phyloP scores from a whole-genome alignment of 345 rosid genomes.

The Cochlearia excelsa region DNA sequence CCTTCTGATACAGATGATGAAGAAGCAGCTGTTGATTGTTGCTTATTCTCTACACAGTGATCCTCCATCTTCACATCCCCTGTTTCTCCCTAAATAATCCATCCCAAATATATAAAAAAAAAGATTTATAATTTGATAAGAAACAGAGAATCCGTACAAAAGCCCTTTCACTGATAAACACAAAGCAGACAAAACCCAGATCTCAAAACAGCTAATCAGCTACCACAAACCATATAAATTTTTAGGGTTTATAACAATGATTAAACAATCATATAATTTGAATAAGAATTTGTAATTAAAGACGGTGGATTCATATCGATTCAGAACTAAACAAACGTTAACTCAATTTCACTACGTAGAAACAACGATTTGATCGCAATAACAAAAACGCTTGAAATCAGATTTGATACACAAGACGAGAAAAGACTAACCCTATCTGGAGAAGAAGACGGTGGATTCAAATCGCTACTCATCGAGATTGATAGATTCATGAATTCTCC shows the following conservation, averaged over 20 bases:
- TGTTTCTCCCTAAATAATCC: slow-evolving; percentile 49
- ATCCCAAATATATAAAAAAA: slow-evolving; percentile 26
- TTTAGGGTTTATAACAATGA: slow-evolving; percentile 37
- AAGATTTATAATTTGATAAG: slow-evolving; percentile 40
- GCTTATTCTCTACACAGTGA: slow-evolving; percentile 82
- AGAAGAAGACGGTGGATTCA: slow-evolving; percentile 55
- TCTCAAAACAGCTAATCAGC: slow-evolving; percentile 43
- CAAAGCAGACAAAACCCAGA: slow-evolving; percentile 43
- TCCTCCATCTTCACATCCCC: slow-evolving; percentile 55
- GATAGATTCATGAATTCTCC: slow-evolving; percentile 15
- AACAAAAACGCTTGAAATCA: slow-evolving; percentile 31
- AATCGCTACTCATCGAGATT: slow-evolving; percentile 47
- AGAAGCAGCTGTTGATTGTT: slow-evolving; percentile 73
- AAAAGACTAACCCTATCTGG: slow-evolving; percentile 44
- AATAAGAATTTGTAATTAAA: neutral
- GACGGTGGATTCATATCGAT: slow-evolving; percentile 4
- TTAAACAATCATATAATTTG: neutral
- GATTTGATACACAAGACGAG: slow-evolving; percentile 1
- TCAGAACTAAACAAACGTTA: slow-evolving; percentile 13
- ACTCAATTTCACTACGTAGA: slow-evolving; percentile 27
- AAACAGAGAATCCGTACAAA: slow-evolving; percentile 5
- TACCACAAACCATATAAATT: neutral
- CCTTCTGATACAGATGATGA: slow-evolving; percentile 75
- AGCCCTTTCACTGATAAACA: slow-evolving; percentile 27
- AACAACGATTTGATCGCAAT: slow-evolving; percentile 26